Evolutionary conservation across 2,329 filamentous ascomycete species (phyloP).

Genomic region (Verticillium longisporum): DNA sequence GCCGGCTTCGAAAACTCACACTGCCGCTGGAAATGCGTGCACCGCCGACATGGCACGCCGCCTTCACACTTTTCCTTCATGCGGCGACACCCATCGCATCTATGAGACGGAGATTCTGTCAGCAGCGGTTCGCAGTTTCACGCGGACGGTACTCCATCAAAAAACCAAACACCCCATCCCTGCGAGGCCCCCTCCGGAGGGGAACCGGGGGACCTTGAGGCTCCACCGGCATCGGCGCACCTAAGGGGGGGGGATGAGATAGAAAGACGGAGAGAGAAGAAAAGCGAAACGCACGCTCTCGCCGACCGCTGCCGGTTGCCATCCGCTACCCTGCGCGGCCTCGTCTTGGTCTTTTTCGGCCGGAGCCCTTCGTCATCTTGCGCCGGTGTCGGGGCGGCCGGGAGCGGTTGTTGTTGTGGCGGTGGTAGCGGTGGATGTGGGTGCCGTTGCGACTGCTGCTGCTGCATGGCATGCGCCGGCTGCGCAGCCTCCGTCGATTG

Average conservation of each 20-base stretch:
- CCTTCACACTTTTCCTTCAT: conserved; percentile 52
- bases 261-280: background rate
- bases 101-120: conserved; percentile 17
- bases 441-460: too few species aligned
- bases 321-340: background rate
- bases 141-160: background rate
- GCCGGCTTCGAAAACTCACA: conserved; percentile 34
- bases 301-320: background rate
- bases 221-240: background rate
- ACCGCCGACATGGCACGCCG: conserved; percentile 45
- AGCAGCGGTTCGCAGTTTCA: background rate
- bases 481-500: background rate
- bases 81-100: conserved; percentile 47
- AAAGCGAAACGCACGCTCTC: background rate
- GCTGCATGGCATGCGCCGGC: too few species aligned
- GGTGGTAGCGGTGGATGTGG: too few species aligned
- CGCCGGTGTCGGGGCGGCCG: background rate
- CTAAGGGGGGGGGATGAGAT: background rate
- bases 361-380: background rate
- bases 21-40: conserved; percentile 40
- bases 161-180: background rate
- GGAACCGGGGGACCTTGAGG: background rate
- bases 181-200: background rate
- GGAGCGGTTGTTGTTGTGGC: background rate
- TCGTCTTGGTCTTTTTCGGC: background rate